A percentile compares a stretch with the other conserved stretches of the same genome.
These are phyloP conservation scores for Caryopteris hybrid DNA, from an alignment of 305 asterid species.

Conservation along the genomic window DNA sequence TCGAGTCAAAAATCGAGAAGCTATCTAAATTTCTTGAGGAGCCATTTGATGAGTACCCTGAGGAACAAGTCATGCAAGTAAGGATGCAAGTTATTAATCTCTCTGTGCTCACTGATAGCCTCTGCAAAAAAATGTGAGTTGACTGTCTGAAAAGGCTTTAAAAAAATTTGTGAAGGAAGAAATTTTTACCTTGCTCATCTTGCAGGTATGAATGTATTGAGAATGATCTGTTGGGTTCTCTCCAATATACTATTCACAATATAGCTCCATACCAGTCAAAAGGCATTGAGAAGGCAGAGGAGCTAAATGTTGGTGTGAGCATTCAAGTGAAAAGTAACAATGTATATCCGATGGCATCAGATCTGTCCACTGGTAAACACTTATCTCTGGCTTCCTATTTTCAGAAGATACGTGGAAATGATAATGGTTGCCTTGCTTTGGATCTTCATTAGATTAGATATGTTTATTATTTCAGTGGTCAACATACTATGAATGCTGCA, in stretches of 20 bases:
- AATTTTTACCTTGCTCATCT: slow-evolving; percentile 27
- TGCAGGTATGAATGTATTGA: slow-evolving; percentile 95
- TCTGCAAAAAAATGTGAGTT: slow-evolving; percentile 84
- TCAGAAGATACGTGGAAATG: slow-evolving; percentile 2
- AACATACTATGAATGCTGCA: neutral
- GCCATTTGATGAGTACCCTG: slow-evolving; percentile 60
- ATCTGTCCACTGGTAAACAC: slow-evolving; percentile 50
- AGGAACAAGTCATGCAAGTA: slow-evolving; percentile 42
- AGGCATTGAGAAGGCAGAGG: slow-evolving; percentile 87
- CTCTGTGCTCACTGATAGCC: slow-evolving; percentile 55
- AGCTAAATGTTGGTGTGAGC: slow-evolving; percentile 47
- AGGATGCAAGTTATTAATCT: slow-evolving; percentile 81
- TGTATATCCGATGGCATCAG: slow-evolving; percentile 34
- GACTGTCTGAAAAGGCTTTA: neutral
- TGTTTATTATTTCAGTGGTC: neutral
- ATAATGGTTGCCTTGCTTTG: no score
- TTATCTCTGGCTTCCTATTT: slow-evolving; percentile 3
- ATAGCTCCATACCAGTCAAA: slow-evolving; percentile 89
- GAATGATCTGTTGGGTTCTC: slow-evolving; percentile 82
- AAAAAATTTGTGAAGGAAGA: slow-evolving; percentile 11
- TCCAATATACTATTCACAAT: slow-evolving; percentile 54
- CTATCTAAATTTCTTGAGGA: slow-evolving; percentile 80
- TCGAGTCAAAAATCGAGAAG: slow-evolving; percentile 88
- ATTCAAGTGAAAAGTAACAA: slow-evolving; percentile 25
- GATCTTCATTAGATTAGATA: neutral